Evolutionary conservation across 2,329 filamentous ascomycete species (phyloP).

Genomic region (Talaromyces pinophilus): DNA sequence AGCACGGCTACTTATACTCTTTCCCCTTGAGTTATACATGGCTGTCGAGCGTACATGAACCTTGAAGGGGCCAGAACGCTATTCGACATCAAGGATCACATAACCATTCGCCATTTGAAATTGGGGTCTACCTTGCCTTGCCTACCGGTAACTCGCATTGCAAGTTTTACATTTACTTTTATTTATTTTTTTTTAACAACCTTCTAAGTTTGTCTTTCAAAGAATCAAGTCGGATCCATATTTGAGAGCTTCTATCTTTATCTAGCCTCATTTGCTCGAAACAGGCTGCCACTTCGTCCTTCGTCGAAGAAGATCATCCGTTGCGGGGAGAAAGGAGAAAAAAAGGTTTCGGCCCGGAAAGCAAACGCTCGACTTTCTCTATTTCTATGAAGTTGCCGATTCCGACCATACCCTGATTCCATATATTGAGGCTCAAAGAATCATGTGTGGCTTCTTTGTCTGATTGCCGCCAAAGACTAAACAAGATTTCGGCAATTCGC

Average conservation of each 20-base stretch:
- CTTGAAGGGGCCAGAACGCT: background rate
- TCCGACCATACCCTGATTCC: conserved; percentile 4
- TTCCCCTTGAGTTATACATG: background rate
- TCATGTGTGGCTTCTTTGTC: conserved; percentile 10
- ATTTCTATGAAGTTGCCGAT: background rate
- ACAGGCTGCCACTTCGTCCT: background rate
- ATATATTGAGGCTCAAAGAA: conserved; percentile 11
- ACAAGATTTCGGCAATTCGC: background rate
- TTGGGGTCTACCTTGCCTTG: background rate
- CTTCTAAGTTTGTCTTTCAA: background rate
- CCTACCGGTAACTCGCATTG: background rate
- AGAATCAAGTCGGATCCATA: background rate
- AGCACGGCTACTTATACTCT: background rate
- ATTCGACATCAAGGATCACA: background rate
- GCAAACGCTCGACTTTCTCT: background rate
- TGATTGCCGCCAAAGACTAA: conserved; percentile 1
- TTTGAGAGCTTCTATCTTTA: background rate
- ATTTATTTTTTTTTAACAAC: background rate
- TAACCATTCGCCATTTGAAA: background rate
- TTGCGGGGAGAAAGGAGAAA: conserved; percentile 4
- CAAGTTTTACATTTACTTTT: background rate
- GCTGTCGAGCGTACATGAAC: background rate
- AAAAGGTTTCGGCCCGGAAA: background rate
- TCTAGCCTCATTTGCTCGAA: background rate
- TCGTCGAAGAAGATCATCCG: conserved; percentile 11